Evolutionary conservation across 345 rosid genomes (phyloP).

Genomic region (Salix dunnii): DNA sequence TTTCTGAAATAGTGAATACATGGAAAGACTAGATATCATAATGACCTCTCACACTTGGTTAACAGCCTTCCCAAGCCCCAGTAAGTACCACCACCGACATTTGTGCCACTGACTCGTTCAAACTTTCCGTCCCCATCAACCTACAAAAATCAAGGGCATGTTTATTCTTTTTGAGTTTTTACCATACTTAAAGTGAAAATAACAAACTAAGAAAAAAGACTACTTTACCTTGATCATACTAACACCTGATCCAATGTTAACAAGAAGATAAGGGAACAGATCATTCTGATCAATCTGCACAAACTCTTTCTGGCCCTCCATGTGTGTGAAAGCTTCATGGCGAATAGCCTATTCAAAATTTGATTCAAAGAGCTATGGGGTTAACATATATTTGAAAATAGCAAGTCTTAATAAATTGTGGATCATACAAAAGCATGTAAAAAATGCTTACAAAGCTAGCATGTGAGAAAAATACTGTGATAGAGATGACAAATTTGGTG

Average conservation of each 20-base stretch:
- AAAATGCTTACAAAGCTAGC: neutral
- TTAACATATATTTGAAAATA: neutral
- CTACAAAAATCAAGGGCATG: slow-evolving; percentile 33
- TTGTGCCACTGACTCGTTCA: slow-evolving; percentile 93
- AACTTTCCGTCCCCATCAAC: slow-evolving; percentile 98
- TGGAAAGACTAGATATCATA: slow-evolving; percentile 14
- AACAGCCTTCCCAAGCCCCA: slow-evolving; percentile 96
- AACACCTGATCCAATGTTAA: slow-evolving; percentile 97
- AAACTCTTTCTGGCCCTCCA: slow-evolving; percentile 90
- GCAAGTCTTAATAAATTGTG: slow-evolving; percentile 1
- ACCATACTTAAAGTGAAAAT: neutral
- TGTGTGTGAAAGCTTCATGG: slow-evolving; percentile 98
- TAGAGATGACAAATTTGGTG: neutral
- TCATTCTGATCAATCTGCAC: slow-evolving; percentile 90
- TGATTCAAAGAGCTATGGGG: neutral
- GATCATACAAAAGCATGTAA: neutral
- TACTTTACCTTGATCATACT: slow-evolving; percentile 87
- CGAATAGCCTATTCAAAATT: slow-evolving; percentile 76
- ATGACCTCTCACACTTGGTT: slow-evolving; percentile 88
- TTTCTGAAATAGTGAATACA: neutral
- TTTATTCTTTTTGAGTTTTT: slow-evolving; percentile 6
- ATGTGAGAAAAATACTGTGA: neutral
- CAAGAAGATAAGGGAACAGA: slow-evolving; percentile 95
- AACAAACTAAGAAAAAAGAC: slow-evolving; percentile 3
- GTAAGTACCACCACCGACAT: slow-evolving; percentile 98